Conservation (phyloP, 352 stramenopile species). For the Globisporangium ultimum region DNA sequence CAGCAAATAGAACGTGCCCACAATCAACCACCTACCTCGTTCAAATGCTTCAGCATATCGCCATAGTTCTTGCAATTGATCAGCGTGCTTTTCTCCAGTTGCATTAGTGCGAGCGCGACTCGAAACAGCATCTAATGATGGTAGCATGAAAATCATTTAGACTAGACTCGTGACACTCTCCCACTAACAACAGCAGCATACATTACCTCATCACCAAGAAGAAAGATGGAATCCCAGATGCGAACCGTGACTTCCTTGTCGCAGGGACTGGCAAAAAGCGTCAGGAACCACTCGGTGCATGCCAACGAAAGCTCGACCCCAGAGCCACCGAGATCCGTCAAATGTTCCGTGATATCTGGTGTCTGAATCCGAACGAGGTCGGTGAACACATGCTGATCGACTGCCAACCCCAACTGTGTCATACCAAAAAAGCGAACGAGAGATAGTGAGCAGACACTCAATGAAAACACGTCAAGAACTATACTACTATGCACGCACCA, state of each 20-base stretch:
- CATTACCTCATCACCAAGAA: slow-evolving; percentile 73
- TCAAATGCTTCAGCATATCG: slow-evolving; percentile 77
- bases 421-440: neutral
- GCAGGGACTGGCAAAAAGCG: slow-evolving; percentile 82
- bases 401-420: slow-evolving; percentile 65
- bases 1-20: neutral
- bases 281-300: slow-evolving; percentile 88
- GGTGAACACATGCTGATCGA: slow-evolving; percentile 87
- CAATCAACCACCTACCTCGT: slow-evolving; percentile 45
- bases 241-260: slow-evolving; percentile 62
- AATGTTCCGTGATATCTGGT: slow-evolving; percentile 59
- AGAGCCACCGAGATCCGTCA: slow-evolving; percentile 69
- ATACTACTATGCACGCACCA: slow-evolving; percentile 40
- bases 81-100: slow-evolving; percentile 55
- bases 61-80: slow-evolving; percentile 63
- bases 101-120: slow-evolving; percentile 67
- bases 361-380: slow-evolving; percentile 78
- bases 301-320: slow-evolving; percentile 83
- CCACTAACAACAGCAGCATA: neutral
- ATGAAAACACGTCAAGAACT: neutral
- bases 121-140: slow-evolving; percentile 65
- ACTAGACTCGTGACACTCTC: neutral
- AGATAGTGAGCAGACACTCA: neutral
- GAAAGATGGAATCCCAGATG: slow-evolving; percentile 85
- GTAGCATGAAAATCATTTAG: neutral